A percentile compares a stretch with the other conserved stretches of the same genome.
Conservation (phyloP, 352 stramenopile species). For the Pythium dissotocum region DNA sequence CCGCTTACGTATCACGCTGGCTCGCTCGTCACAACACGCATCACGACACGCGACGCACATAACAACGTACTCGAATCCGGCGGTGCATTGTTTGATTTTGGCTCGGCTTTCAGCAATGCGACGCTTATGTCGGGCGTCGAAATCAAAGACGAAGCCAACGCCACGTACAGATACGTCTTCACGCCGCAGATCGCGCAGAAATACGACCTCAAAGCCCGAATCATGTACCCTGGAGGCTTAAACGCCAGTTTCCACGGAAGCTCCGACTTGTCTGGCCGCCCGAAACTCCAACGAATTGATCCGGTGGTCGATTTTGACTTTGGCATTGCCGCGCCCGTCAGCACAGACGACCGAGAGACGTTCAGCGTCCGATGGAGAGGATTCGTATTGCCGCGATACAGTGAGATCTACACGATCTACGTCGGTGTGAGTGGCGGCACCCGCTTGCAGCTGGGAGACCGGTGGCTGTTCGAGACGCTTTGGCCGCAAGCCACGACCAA, state of each 20-base stretch:
- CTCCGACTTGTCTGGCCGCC: conserved; percentile 28
- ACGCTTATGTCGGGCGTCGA: conserved; percentile 32
- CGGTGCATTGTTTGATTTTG: conserved; percentile 48
- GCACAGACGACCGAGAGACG: conserved; percentile 39
- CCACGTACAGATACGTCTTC: conserved; percentile 23
- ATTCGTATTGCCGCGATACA: conserved; percentile 48
- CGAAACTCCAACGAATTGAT: conserved; percentile 38
- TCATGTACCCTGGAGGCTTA: conserved; percentile 54
- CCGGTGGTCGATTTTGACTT: conserved; percentile 53
- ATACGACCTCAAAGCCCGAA: conserved; percentile 5
- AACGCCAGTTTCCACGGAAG: conserved; percentile 56
- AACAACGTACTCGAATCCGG: conserved; percentile 56
- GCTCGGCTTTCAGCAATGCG: conserved; percentile 19
- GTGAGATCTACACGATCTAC: conserved; percentile 60
- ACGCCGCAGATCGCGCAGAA: conserved; percentile 15
- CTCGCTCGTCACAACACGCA: conserved; percentile 30
- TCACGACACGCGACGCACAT: conserved; percentile 50
- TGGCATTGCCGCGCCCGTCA: conserved; percentile 31
- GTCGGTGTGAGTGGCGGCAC: conserved; percentile 36
- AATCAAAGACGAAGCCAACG: conserved; percentile 44
- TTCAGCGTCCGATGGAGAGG: conserved; percentile 68
- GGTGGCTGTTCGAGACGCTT: conserved; percentile 14
- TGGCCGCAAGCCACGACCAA: conserved; percentile 27
- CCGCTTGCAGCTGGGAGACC: conserved; percentile 32
- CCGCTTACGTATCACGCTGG: conserved; percentile 41